A percentile compares a stretch with the other conserved stretches of the same genome.
These are phyloP conservation scores for Henckelia pumila DNA, from an alignment of 257 asterid species.

Conservation along the genomic window DNA sequence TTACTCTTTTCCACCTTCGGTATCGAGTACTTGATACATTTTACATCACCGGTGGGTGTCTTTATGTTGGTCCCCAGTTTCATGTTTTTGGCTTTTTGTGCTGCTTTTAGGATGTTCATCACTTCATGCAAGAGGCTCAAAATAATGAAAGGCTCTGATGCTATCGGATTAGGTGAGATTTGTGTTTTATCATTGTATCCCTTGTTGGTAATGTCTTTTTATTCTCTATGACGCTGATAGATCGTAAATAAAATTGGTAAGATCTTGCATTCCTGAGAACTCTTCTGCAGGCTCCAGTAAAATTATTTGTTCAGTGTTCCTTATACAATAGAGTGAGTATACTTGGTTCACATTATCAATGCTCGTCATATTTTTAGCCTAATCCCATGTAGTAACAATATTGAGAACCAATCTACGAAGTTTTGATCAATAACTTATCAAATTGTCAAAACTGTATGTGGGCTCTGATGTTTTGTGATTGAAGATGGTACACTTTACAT, in stretches of 20 bases:
- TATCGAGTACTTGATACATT: background rate
- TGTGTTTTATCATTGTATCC: too few species aligned
- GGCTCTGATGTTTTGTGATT: background rate
- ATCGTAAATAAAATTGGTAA: background rate
- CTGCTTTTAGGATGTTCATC: constrained; percentile 56
- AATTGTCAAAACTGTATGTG: background rate
- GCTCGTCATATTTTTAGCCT: background rate
- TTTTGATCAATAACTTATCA: background rate
- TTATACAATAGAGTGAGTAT: too few species aligned
- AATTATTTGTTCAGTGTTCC: background rate
- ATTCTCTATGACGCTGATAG: background rate
- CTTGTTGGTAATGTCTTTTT: too few species aligned
- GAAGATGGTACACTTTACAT: background rate
- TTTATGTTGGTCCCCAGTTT: background rate
- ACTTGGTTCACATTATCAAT: too few species aligned
- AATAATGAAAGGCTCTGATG: constrained; percentile 78
- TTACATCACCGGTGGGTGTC: background rate
- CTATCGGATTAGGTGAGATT: constrained; percentile 74
- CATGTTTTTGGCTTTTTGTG: background rate
- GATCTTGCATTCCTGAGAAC: background rate
- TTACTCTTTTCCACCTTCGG: too few species aligned
- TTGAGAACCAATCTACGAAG: too few species aligned
- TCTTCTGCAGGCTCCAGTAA: too few species aligned
- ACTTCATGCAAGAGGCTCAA: constrained; percentile 73
- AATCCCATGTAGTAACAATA: too few species aligned